A percentile compares a stretch with the other conserved stretches of the same genome.
phyloP scores from a whole-genome alignment of 768 basidiomycete species.

The Termitomyces sp. region DNA sequence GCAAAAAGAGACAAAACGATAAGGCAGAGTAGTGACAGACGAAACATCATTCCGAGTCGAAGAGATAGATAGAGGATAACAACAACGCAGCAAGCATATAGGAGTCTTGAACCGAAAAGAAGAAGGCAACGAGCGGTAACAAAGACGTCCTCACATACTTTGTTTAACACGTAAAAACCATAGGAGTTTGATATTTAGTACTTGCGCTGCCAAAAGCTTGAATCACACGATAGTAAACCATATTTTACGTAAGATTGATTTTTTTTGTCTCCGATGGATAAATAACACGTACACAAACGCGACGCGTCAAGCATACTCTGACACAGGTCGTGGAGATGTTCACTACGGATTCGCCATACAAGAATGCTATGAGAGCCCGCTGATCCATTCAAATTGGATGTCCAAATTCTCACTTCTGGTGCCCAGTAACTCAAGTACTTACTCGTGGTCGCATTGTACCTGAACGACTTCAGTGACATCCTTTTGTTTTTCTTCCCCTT shows the following conservation, averaged over 20 bases:
- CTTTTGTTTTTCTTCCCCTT: too few species aligned
- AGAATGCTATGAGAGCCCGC: too few species aligned
- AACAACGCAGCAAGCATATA: slow-evolving; percentile 6
- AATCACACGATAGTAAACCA: not conserved
- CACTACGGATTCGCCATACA: too few species aligned
- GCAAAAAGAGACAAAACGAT: slow-evolving; percentile 4
- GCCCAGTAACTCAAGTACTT: too few species aligned
- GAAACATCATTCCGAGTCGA: not conserved
- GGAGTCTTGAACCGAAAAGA: not conserved
- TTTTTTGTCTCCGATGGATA: not conserved
- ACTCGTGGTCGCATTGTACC: too few species aligned
- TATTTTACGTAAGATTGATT: not conserved
- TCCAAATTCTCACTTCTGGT: too few species aligned
- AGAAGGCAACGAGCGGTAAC: not conserved
- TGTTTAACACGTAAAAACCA: not conserved
- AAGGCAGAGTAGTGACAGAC: slow-evolving; percentile 5
- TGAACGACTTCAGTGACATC: too few species aligned
- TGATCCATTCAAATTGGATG: too few species aligned
- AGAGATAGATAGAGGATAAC: not conserved
- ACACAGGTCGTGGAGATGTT: too few species aligned
- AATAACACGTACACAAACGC: slow-evolving; percentile 7
- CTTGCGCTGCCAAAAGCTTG: not conserved
- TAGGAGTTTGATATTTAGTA: not conserved
- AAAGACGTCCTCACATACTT: not conserved
- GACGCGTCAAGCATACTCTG: not conserved